Evolutionary conservation across 306 rosid genomes (phyloP).

Genomic region (Rosa chinensis): DNA sequence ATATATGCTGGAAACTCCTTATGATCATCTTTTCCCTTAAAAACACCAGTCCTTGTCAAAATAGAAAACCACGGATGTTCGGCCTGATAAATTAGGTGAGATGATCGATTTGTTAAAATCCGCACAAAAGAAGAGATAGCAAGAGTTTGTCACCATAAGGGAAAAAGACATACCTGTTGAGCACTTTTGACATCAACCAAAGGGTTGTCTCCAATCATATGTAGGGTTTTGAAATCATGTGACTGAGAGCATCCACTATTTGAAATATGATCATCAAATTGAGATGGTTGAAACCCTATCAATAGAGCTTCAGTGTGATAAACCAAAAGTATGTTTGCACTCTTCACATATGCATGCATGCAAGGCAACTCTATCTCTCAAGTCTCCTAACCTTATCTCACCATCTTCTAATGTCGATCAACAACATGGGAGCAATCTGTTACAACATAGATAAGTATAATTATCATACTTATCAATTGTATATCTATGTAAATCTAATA

Average conservation of each 20-base stretch:
- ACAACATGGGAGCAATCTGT: too few relatives aligned
- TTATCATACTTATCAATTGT: too few relatives aligned
- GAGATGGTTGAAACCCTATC: conserved; percentile 19
- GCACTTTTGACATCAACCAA: conserved; percentile 31
- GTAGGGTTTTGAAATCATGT: conserved; percentile 21
- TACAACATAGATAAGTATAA: too few relatives aligned
- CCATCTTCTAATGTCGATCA: too few relatives aligned
- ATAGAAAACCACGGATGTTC: conserved; percentile 36
- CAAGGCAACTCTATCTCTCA: too few relatives aligned
- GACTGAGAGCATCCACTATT: conserved; percentile 7
- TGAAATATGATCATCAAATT: not conserved
- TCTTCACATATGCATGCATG: too few relatives aligned
- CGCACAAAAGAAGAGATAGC: not conserved
- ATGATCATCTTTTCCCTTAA: conserved; percentile 32
- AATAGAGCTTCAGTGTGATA: conserved; percentile 21
- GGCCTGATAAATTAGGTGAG: conserved; percentile 10
- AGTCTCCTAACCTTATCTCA: too few relatives aligned
- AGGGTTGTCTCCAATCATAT: conserved; percentile 37
- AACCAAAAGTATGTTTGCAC: too few relatives aligned
- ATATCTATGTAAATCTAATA: too few relatives aligned
- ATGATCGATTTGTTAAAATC: not conserved
- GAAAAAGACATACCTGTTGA: conserved; percentile 18
- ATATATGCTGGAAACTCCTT: conserved; percentile 39
- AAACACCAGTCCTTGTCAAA: conserved; percentile 32
- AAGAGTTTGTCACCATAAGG: not conserved